These are phyloP conservation scores for Peziza echinospora DNA, from an alignment of 495 filamentous ascomycete genomes.

Conservation along the genomic window DNA sequence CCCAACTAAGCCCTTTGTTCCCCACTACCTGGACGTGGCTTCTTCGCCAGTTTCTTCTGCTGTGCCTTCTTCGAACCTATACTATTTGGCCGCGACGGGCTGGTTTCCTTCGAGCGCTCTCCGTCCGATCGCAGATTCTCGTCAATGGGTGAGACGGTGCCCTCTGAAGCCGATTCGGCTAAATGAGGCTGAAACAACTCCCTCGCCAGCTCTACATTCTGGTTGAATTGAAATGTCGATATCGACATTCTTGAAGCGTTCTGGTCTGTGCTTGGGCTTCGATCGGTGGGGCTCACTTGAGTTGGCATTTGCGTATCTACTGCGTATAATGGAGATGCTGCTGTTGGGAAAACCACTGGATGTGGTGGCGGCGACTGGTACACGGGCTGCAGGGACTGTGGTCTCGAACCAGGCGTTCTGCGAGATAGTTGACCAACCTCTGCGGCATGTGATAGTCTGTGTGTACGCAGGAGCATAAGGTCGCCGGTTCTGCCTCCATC, in stretches of 20 bases:
- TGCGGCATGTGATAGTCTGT: conserved; percentile 18
- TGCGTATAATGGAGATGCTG: background rate
- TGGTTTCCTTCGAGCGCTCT: background rate
- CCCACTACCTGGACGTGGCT: no score
- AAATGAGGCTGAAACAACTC: background rate
- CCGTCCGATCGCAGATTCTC: no score
- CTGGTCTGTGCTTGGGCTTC: background rate
- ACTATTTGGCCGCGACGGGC: background rate
- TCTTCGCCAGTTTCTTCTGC: background rate
- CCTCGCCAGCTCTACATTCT: background rate
- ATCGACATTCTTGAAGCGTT: background rate
- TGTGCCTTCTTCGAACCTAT: background rate
- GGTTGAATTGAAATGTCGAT: background rate
- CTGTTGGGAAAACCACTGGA: background rate
- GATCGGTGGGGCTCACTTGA: no score
- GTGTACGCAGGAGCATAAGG: conserved; percentile 16
- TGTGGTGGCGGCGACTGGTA: background rate
- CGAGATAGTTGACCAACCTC: conserved; percentile 17
- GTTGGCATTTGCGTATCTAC: background rate
- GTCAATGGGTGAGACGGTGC: no score
- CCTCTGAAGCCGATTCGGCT: background rate
- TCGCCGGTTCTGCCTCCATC: conserved; percentile 6
- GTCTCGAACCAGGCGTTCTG: background rate
- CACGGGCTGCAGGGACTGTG: no score
- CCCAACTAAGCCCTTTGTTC: no score